Evolutionary conservation across 2,329 filamentous ascomycete species (phyloP).

Genomic region (Raffaelea albimanens): DNA sequence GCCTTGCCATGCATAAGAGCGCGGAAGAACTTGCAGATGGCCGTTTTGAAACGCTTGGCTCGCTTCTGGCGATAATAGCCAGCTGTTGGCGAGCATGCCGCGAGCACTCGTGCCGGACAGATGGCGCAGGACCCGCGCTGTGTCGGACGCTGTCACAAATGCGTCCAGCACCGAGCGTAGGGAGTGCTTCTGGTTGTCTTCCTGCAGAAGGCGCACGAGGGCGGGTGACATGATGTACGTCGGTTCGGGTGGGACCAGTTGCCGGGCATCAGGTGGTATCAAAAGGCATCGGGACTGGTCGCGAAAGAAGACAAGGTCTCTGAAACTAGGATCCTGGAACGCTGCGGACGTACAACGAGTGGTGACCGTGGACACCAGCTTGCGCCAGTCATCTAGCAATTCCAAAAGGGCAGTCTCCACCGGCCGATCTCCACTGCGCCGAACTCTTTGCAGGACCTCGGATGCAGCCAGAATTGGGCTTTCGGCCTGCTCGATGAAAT

Average conservation of each 20-base stretch:
- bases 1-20: not conserved
- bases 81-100: slow-evolving; percentile 2
- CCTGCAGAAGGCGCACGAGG: not conserved
- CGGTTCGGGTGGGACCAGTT: not conserved
- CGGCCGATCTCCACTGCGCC: not conserved
- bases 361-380: slow-evolving; percentile 1
- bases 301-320: not conserved
- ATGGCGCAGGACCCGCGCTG: not conserved
- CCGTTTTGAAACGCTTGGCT: slow-evolving; percentile 1
- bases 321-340: not conserved
- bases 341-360: not conserved
- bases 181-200: not conserved
- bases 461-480: not conserved
- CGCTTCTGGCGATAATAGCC: not conserved
- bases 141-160: not conserved
- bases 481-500: slow-evolving; percentile 1
- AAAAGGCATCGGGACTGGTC: slow-evolving; percentile 1
- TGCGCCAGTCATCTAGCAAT: not conserved
- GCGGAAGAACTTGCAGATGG: not conserved
- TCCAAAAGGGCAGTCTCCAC: not conserved
- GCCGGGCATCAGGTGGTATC: not conserved
- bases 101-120: slow-evolving; percentile 1
- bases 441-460: not conserved
- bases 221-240: not conserved
- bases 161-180: slow-evolving; percentile 1